Evolutionary conservation across 495 filamentous ascomycete genomes (phyloP), one percentile per base, ranked within the genome.

Genomic region (Aspergillus mulundensis): DNA sequence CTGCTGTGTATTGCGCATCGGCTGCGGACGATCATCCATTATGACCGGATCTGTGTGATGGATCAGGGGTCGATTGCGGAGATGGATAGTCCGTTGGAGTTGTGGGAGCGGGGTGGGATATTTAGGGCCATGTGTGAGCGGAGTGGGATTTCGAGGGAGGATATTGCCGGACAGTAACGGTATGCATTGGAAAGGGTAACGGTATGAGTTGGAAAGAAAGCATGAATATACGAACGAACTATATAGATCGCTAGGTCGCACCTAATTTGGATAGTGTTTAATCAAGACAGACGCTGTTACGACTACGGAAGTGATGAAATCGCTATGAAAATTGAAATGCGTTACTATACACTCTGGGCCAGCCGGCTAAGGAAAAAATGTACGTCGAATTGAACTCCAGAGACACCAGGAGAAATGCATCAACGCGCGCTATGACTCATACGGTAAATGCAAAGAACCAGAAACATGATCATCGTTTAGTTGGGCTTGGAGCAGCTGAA

Each of bases 11-110:
- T 98, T 69, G 93, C 93, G n/a, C 93, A 97, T 71, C 80, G 93
- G 11, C 71, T 97, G 61, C 84, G 88, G 56, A 96, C 94, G 0
- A 95, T 97, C 56, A 87, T 96, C 57, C 82, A 85, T n/a, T 97
- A 97, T 64, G 94, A 98, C 66, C 82, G 92, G 7, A 96, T 98
- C 60, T 91, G 88, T 56, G 93, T 98, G 32, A 95, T 98, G 92
- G 93, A 96, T 56, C 79, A 84, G 28, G 93, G 93, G 0, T 69
- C 72, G 34, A 95, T 98, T 61, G 88, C 86, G 1, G 91, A 97
- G 78, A 75, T 96, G 62, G 94, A 86, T 50, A 72, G 81, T n/a
- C 93, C 93, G 23, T 50, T 84, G 44, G 72, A 72, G 18, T 71
- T 98, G 57, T 97, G 83, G 80, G 72, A 87, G 59, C 71, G 72